phyloP scores from a whole-genome alignment of 306 rosid genomes.

The Citrullus mucosospermus region DNA sequence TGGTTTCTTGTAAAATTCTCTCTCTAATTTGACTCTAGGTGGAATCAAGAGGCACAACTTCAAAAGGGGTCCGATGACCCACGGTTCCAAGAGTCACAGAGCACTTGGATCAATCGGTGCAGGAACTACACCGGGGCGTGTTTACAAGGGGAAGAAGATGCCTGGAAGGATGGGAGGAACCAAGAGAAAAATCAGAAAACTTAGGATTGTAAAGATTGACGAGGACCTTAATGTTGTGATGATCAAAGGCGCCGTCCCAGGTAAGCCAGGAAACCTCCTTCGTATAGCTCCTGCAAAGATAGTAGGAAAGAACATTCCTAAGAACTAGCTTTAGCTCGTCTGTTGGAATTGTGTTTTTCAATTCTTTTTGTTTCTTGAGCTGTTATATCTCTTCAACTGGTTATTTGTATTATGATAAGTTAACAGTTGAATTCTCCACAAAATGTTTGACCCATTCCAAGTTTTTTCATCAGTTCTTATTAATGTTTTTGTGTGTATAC shows the following conservation, averaged over 20 bases:
- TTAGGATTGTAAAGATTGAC: conserved; percentile 83
- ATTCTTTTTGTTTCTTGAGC: not conserved
- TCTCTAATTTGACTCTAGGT: conserved; percentile 20
- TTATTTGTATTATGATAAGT: not conserved
- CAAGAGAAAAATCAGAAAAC: conserved; percentile 75
- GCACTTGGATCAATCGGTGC: conserved; percentile 90
- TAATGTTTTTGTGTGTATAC: not conserved
- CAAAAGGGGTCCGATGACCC: conserved; percentile 77
- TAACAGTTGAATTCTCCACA: not conserved
- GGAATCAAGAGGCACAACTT: conserved; percentile 86
- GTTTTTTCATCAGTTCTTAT: not conserved
- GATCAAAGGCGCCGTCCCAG: conserved; percentile 95
- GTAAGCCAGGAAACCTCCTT: conserved; percentile 91
- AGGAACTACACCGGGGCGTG: conserved; percentile 89
- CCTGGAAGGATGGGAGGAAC: conserved; percentile 99
- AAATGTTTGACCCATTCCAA: not conserved
- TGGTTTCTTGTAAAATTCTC: not conserved
- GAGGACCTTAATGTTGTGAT: conserved; percentile 71
- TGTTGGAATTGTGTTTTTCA: not conserved
- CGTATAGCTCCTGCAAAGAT: conserved; percentile 91
- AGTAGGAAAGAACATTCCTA: conserved; percentile 89
- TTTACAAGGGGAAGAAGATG: conserved; percentile 92
- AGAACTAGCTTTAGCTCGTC: conserved; percentile 24
- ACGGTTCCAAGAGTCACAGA: conserved; percentile 95
- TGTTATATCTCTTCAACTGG: not conserved